Evolutionary conservation across 371 early-diverging fungal species (phyloP).

Genomic region (Lichtheimia ramosa): DNA sequence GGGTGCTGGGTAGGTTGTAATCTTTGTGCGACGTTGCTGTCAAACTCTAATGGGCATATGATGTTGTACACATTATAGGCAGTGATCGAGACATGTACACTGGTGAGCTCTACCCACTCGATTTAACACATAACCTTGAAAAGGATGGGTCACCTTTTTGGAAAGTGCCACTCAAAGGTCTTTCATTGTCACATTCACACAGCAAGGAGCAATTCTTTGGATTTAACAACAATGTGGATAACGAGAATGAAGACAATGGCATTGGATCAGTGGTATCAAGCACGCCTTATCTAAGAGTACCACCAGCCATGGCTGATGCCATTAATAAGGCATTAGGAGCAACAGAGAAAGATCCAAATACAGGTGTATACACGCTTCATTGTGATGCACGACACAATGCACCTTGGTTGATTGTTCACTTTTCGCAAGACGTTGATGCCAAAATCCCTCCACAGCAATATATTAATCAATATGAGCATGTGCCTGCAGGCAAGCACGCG

Average conservation of each 20-base stretch:
- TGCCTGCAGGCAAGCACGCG: conserved; percentile 3
- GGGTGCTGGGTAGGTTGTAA: conserved; percentile 15
- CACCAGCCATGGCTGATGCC: conserved; percentile 13
- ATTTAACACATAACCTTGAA: conserved; percentile 7
- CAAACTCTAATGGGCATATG: no score
- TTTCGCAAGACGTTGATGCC: conserved; percentile 21
- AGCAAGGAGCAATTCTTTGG: no score
- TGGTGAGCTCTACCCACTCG: conserved; percentile 19
- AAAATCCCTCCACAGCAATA: conserved; percentile 26
- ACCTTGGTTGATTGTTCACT: conserved; percentile 20
- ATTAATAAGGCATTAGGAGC: conserved; percentile 26
- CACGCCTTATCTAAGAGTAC: conserved; percentile 24
- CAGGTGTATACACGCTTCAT: conserved; percentile 20
- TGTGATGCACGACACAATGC: conserved; percentile 14
- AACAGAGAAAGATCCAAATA: conserved; percentile 5
- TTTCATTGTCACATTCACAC: conserved; percentile 4
- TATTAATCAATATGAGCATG: conserved; percentile 14
- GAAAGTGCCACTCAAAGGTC: conserved; percentile 26
- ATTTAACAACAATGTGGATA: background rate
- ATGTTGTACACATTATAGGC: no score
- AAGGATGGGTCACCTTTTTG: conserved; percentile 27
- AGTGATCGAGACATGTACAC: conserved; percentile 22
- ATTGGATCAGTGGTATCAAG: conserved; percentile 24
- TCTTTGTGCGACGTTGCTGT: background rate
- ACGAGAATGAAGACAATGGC: background rate